These are phyloP conservation scores for Talaromyces sp. DNA, from an alignment of 2,329 filamentous ascomycete species.

Conservation along the genomic window DNA sequence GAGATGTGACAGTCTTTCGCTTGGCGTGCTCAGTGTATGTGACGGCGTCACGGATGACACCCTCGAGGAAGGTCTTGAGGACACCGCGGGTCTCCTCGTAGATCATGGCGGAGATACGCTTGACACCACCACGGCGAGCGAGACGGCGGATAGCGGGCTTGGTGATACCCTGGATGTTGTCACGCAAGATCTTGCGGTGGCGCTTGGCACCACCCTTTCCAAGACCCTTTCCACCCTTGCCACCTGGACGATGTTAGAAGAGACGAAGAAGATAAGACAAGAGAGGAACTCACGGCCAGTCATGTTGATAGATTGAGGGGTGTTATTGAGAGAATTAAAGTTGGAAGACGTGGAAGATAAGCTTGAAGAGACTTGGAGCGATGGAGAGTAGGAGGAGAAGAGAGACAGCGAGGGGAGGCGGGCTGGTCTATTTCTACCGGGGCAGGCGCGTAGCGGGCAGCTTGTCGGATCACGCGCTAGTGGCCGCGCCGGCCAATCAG, in stretches of 20 bases:
- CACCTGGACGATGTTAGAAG: conserved; percentile 24
- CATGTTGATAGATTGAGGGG: conserved; percentile 44
- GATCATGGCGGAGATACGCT: conserved; percentile 98
- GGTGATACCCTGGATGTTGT: conserved; percentile 99
- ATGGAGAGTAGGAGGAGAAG: conserved; percentile 12
- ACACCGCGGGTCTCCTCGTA: conserved; percentile 79
- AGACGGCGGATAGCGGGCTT: conserved; percentile 99
- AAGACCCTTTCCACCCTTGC: conserved; percentile 95
- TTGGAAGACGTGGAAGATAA: conserved; percentile 16
- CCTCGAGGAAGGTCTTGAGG: conserved; percentile 77
- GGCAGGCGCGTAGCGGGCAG: conserved; percentile 20
- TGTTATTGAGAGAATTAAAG: conserved; percentile 20
- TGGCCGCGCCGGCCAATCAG: conserved; percentile 31
- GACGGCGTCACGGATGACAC: conserved; percentile 73
- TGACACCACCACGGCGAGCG: conserved; percentile 98
- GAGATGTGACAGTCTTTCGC: conserved; percentile 55
- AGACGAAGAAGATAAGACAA: too few species aligned
- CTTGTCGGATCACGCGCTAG: conserved; percentile 34
- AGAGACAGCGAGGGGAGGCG: conserved; percentile 19
- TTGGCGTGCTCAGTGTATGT: conserved; percentile 81
- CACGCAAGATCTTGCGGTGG: conserved; percentile 98
- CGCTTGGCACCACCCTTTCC: conserved; percentile 98
- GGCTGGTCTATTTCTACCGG: conserved; percentile 34
- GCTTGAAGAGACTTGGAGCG: conserved; percentile 13
- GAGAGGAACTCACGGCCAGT: conserved; percentile 44